Conservation (phyloP, 176 grass and related monocot species). For the Phoenix dactylifera region DNA sequence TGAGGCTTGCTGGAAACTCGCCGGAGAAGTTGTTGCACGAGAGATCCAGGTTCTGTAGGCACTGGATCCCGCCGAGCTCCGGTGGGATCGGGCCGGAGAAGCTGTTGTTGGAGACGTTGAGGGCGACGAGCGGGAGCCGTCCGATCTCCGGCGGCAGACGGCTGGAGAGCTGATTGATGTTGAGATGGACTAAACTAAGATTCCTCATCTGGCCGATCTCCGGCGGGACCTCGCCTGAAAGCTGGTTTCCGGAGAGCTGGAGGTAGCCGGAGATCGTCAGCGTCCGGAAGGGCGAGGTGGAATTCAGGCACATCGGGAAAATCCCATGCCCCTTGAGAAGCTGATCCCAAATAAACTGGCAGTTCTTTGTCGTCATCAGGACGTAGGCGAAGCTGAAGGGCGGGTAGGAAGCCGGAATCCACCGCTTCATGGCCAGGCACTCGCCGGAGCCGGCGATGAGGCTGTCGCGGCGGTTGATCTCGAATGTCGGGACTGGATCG, state of each 20-base stretch:
- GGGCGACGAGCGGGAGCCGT: slow-evolving; percentile 50
- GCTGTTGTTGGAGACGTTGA: slow-evolving; percentile 57
- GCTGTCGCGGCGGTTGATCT: slow-evolving; percentile 29
- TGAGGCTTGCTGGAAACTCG: slow-evolving; percentile 49
- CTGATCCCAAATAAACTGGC: slow-evolving; percentile 50
- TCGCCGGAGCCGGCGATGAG: slow-evolving; percentile 57
- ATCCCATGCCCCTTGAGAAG: slow-evolving; percentile 74
- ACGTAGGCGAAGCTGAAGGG: slow-evolving; percentile 81
- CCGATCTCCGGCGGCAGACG: slow-evolving; percentile 40
- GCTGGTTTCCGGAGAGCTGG: slow-evolving; percentile 57
- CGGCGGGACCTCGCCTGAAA: slow-evolving; percentile 47
- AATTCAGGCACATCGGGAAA: slow-evolving; percentile 54
- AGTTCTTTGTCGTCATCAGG: slow-evolving; percentile 59
- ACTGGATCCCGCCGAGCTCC: slow-evolving; percentile 43
- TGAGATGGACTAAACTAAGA: slow-evolving; percentile 67
- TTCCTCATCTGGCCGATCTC: slow-evolving; percentile 44
- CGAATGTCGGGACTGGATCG: slow-evolving; percentile 55
- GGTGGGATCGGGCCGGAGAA: slow-evolving; percentile 56
- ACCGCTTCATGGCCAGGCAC: slow-evolving; percentile 65
- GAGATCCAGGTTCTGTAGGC: slow-evolving; percentile 57
- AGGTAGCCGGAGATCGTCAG: slow-evolving; percentile 65
- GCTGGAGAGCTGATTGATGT: slow-evolving; percentile 42
- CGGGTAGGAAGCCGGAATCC: slow-evolving; percentile 78
- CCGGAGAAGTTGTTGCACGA: slow-evolving; percentile 84
- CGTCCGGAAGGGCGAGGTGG: slow-evolving; percentile 34